These are phyloP conservation scores for Debaryomycetaceae sp. DNA, from an alignment of 1,139 yeast species.

Conservation along the genomic window DNA sequence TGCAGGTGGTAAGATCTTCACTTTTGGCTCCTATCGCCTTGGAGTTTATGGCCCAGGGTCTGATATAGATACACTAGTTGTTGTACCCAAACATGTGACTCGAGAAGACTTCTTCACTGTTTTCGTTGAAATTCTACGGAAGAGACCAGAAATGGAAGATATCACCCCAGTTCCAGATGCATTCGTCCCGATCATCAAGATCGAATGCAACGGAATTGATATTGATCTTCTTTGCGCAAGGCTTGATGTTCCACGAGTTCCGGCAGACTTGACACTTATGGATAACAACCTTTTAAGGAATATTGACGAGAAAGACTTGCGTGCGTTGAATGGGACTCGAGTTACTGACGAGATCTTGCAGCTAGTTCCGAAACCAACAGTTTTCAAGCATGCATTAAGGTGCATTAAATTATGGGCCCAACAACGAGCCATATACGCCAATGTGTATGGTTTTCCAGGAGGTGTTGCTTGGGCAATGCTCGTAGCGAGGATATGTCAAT, in stretches of 20 bases:
- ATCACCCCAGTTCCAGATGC: slow-evolving; percentile 95
- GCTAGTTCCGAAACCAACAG: slow-evolving; percentile 88
- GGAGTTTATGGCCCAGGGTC: slow-evolving; percentile 99
- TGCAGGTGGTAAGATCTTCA: slow-evolving; percentile 95
- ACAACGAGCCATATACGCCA: slow-evolving; percentile 87
- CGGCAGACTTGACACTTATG: slow-evolving; percentile 64
- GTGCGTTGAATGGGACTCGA: slow-evolving; percentile 92
- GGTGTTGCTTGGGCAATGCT: slow-evolving; percentile 99
- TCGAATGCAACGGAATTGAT: slow-evolving; percentile 82
- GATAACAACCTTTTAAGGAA: slow-evolving; percentile 83
- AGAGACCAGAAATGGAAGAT: slow-evolving; percentile 79
- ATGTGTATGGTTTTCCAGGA: slow-evolving; percentile 96
- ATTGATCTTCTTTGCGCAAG: slow-evolving; percentile 86
- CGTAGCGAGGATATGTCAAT: slow-evolving; percentile 92
- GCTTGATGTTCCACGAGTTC: slow-evolving; percentile 78
- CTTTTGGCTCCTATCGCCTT: slow-evolving; percentile 88
- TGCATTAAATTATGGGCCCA: slow-evolving; percentile 97
- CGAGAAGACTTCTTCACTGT: slow-evolving; percentile 84
- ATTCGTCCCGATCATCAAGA: slow-evolving; percentile 88
- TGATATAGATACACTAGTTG: slow-evolving; percentile 93
- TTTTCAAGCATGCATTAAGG: slow-evolving; percentile 86
- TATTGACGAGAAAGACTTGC: slow-evolving; percentile 82
- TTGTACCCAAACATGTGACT: slow-evolving; percentile 93
- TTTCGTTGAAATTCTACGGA: slow-evolving; percentile 62
- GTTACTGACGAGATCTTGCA: slow-evolving; percentile 91